Evolutionary conservation across 148 eudicot genomes (phyloP), one percentile per base, ranked within the genome.

Genomic region (Chenopodium berlandieri): DNA sequence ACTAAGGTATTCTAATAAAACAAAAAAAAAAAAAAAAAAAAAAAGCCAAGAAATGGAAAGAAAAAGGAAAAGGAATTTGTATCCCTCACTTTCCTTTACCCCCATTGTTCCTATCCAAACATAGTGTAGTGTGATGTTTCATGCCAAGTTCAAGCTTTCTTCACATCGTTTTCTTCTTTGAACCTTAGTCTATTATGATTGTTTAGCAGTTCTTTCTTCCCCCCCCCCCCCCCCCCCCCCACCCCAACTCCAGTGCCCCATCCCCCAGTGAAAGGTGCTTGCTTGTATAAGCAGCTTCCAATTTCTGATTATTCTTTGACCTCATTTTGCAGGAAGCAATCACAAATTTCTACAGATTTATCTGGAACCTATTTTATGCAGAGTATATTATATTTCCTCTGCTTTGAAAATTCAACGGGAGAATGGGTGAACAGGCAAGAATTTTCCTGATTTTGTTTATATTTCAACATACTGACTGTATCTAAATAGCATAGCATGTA

Each of bases 361-460:
- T 95, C 66, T 95, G 99, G 99, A 93, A 95, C 85, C 90, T 93
- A 44, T 95, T 95, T 79, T 95, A 95, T 82, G 86, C 93, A 1
- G 99, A 95, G 93, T 95, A 95, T 56, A 77, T 90, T 70, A 85
- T 93, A 75, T 93, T 95, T 82, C 99, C 99, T 64, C 87, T 95
- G 79, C 82, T 95, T 66, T 95, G 79, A 84, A 30, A 48, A 30
- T 40, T 50, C 9, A 4, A n/a, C 4, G 6, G 78, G 23, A 80
- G 40, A 4, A 1, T 40, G 27, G 71, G 46, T 8, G 47, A 56
- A 47, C 48, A 46, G 60, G 52, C 54, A 12, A 32, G 37, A 40
- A 69, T 58, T 48, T 30, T 75, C 67, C 20, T 82, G n/a, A 23
- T 32, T 79, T 12, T 19, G 30, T 23, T 34, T 17, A 7, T 73